Evolutionary conservation across 805 yeast species (phyloP), one percentile per base, ranked within the genome.

Genomic region (Alloascoidea africana): DNA sequence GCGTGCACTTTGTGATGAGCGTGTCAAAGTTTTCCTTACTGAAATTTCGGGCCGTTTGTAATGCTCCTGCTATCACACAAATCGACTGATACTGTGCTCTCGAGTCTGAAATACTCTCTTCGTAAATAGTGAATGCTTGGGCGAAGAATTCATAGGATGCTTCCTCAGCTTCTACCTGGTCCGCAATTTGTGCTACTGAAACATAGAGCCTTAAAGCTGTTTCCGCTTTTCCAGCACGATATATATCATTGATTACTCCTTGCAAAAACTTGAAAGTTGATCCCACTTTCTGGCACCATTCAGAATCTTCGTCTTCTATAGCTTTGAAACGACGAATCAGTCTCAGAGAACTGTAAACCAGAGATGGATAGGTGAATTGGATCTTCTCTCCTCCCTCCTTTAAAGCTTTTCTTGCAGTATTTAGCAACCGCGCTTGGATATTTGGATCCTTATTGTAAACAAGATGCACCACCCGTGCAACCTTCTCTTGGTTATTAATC

Each of bases 121-220:
- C 97, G 53, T 84, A 87, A 0, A 85, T 68, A 1, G 87, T 69
- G 52, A 87, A 83, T 3, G 94, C 79, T 54, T 86, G 93, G 27
- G 83, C 87, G 55, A 79, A 84, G 50, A 85, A 76, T 58, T 91
- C 98, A 57, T 83, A 83, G 13, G 89, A 65, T 18, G 85, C 74
- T 42, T 80, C 85, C 41, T 76, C 78, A 30, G 76, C 61, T 14
- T 66, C 61, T 17, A 79, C 62, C 54, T 82, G 89, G 53, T 91
- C 95, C 0, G 96, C 89, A 2, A 83, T 56, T 13, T 72, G 59
- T 0, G 94, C 95, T 30, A 78, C 68, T 37, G 73, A 65, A 39
- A 84, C 60, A 51, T 80, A 80, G 44, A 46, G 49, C 17, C 66
- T 46, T 33, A 59, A 47, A 6, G 65, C 57, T 19, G 51, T 44